These are phyloP conservation scores for Tubosaeta sp. DNA, from an alignment of 768 basidiomycete genomes.

Conservation along the genomic window DNA sequence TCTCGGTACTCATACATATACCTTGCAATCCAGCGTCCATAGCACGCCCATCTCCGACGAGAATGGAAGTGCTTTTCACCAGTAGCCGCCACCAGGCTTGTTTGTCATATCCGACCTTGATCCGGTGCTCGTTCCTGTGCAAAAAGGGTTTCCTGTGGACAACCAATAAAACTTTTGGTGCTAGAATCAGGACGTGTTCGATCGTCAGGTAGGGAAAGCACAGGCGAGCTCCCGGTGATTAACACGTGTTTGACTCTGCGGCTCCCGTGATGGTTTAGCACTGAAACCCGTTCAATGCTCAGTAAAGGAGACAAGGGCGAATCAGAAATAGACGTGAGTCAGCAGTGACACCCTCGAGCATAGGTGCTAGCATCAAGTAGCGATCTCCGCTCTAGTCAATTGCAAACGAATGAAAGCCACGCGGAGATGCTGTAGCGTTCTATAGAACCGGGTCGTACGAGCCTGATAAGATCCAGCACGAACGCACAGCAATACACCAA, in stretches of 20 bases:
- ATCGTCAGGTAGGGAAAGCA: not conserved
- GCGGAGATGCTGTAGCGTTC: constrained; percentile 13
- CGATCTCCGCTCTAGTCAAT: constrained; percentile 2
- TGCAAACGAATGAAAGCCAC: not conserved
- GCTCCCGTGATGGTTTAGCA: not conserved
- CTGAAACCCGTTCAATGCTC: not conserved
- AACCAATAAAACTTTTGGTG: not conserved
- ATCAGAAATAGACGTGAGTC: not conserved
- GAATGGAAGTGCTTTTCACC: constrained; percentile 18
- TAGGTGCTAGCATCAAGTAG: not conserved
- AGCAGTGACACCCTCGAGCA: not conserved
- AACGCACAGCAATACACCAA: not conserved
- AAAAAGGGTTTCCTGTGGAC: constrained; percentile 5
- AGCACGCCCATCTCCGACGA: constrained; percentile 8
- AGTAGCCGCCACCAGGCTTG: not conserved
- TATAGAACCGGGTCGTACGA: constrained; percentile 17
- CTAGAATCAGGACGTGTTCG: not conserved
- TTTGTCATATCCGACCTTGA: constrained; percentile 3
- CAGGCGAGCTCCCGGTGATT: constrained; percentile 8
- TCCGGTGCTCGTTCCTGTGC: constrained; percentile 12
- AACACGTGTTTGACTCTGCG: not conserved
- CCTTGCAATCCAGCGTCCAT: not conserved
- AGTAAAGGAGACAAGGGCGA: too few species aligned
- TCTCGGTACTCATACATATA: not conserved
- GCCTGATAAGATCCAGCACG: not conserved